phyloP scores from a whole-genome alignment of 2,329 filamentous ascomycete species.

The Colletotrichum tofieldiae region DNA sequence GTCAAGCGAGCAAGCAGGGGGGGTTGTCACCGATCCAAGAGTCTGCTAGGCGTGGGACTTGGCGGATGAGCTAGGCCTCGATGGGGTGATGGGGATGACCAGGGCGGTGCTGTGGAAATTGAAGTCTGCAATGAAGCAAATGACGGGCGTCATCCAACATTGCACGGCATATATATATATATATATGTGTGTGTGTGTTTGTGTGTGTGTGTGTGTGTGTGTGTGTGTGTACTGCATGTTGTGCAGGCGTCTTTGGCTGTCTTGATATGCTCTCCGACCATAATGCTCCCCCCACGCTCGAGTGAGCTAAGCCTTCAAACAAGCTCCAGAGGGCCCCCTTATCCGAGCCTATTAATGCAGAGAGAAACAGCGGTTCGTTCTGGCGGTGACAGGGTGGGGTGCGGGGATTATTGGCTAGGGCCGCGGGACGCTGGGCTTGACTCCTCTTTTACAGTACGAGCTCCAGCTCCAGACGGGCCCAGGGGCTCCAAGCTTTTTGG shows the following conservation, averaged over 20 bases:
- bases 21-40: not conserved
- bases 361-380: constrained; percentile 39
- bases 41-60: not conserved
- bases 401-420: constrained; percentile 34
- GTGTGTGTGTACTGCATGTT: no score
- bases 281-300: constrained; percentile 25
- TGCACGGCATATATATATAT: not conserved
- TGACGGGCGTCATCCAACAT: not conserved
- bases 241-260: not conserved
- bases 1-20: not conserved
- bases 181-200: not conserved
- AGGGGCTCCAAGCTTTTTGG: constrained; percentile 31
- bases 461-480: not conserved
- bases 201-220: not conserved
- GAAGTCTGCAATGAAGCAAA: not conserved
- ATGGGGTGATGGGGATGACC: not conserved
- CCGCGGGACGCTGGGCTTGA: constrained; percentile 20
- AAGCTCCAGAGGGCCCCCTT: constrained; percentile 35
- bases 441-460: constrained; percentile 7
- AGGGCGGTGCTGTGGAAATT: not conserved
- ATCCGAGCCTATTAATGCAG: constrained; percentile 39
- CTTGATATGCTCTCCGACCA: not conserved
- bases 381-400: constrained; percentile 41
- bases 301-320: constrained; percentile 31
- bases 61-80: not conserved